Conservation (phyloP, 1,284 basidiomycete genomes). For the Boletus holoroseus region DNA sequence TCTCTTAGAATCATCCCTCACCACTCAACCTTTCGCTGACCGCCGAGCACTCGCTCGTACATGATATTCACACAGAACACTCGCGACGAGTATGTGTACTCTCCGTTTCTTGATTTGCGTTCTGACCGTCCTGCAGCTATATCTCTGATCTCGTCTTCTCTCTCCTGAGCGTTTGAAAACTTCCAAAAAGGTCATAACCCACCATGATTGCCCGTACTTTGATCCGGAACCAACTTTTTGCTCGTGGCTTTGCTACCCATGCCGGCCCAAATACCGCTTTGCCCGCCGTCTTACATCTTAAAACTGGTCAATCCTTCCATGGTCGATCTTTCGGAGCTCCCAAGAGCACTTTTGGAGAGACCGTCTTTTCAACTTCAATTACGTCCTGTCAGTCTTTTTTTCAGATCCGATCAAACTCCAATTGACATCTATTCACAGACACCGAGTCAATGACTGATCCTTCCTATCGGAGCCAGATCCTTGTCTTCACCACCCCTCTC, state of each 20-base stretch:
- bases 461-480: slow-evolving; percentile 95
- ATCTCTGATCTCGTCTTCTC: slow-evolving; percentile 83
- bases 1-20: not conserved
- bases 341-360: slow-evolving; percentile 90
- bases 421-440: slow-evolving; percentile 46
- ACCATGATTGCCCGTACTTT: slow-evolving; percentile 56
- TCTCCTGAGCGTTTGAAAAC: slow-evolving; percentile 55
- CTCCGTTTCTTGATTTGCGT: slow-evolving; percentile 1
- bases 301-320: slow-evolving; percentile 87
- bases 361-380: slow-evolving; percentile 98
- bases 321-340: slow-evolving; percentile 89
- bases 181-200: slow-evolving; percentile 1
- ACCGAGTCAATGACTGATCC: slow-evolving; percentile 99
- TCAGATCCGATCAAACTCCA: slow-evolving; percentile 1
- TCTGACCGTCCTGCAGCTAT: slow-evolving; percentile 47
- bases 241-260: slow-evolving; percentile 63
- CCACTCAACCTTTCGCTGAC: slow-evolving; percentile 8
- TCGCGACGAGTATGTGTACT: slow-evolving; percentile 67
- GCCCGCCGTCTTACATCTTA: slow-evolving; percentile 88
- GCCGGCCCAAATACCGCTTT: slow-evolving; percentile 43
- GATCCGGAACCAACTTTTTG: slow-evolving; percentile 44
- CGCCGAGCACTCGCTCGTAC: slow-evolving; percentile 43
- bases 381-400: slow-evolving; percentile 73
- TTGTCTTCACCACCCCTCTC: slow-evolving; percentile 97
- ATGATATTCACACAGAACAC: slow-evolving; percentile 81